These are phyloP conservation scores for Alisma plantagoaquatica DNA, from an alignment of 106 monocot genomes.

Conservation along the genomic window DNA sequence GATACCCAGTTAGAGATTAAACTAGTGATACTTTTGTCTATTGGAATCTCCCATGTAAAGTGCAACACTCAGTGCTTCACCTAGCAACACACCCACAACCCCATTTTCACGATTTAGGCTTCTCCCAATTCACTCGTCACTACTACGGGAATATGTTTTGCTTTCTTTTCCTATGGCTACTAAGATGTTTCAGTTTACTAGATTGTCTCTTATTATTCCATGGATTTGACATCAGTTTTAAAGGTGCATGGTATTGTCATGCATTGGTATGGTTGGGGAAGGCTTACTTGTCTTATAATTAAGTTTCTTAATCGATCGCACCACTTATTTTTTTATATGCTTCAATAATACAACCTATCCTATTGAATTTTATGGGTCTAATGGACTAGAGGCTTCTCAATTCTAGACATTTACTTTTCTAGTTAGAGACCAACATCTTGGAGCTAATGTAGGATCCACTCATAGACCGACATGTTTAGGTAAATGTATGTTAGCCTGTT, in stretches of 20 bases:
- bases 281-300: slow-evolving; percentile 1
- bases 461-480: neutral
- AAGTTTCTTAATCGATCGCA: neutral
- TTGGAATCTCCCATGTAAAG: too few species aligned
- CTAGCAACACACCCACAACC: too few species aligned
- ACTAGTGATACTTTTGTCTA: too few species aligned
- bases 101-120: too few species aligned
- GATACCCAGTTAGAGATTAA: too few species aligned
- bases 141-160: too few species aligned
- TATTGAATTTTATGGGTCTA: slow-evolving; percentile 2
- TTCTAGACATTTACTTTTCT: neutral
- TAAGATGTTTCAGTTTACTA: too few species aligned
- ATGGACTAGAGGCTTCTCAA: neutral
- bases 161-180: too few species aligned
- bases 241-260: neutral
- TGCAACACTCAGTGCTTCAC: too few species aligned
- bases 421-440: slow-evolving; percentile 4
- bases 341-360: slow-evolving; percentile 5
- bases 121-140: too few species aligned
- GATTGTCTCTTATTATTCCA: too few species aligned
- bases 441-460: slow-evolving; percentile 3
- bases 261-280: neutral
- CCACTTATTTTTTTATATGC: neutral
- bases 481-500: slow-evolving; percentile 7
- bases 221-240: too few species aligned